These are phyloP conservation scores for Penicillium sp. DNA, from an alignment of 2,329 filamentous ascomycete genomes.

Conservation along the genomic window DNA sequence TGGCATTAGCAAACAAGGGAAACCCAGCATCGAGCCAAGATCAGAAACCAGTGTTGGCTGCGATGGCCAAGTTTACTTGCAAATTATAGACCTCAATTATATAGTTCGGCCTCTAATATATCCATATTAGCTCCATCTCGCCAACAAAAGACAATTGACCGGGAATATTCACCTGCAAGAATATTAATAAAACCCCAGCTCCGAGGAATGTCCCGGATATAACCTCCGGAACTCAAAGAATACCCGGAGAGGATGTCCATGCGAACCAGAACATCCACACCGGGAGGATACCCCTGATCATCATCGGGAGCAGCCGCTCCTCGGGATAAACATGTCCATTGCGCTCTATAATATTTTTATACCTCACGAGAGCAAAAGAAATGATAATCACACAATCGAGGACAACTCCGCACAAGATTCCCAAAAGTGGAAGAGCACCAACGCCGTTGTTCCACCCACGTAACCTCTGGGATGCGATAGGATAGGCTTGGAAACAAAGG, in stretches of 20 bases:
- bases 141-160: background rate
- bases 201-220: background rate
- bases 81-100: constrained; percentile 37
- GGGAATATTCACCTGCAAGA: background rate
- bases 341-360: constrained; percentile 21
- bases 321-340: constrained; percentile 36
- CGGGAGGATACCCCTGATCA: constrained; percentile 44
- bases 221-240: constrained; percentile 38
- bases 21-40: constrained; percentile 29
- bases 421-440: constrained; percentile 48
- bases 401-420: constrained; percentile 46
- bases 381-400: constrained; percentile 31
- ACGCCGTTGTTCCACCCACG: constrained; percentile 45
- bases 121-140: too few species aligned
- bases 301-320: constrained; percentile 46
- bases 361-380: constrained; percentile 32
- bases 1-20: constrained; percentile 27
- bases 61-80: constrained; percentile 35
- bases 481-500: constrained; percentile 37
- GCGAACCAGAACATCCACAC: constrained; percentile 49
- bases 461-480: constrained; percentile 40
- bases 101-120: constrained; percentile 28
- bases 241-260: constrained; percentile 44
- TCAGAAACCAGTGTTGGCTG: constrained; percentile 32
- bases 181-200: constrained; percentile 1